These are phyloP conservation scores for Piromyces sp. DNA, from an alignment of 192 early-diverging fungal genomes.

Conservation along the genomic window DNA sequence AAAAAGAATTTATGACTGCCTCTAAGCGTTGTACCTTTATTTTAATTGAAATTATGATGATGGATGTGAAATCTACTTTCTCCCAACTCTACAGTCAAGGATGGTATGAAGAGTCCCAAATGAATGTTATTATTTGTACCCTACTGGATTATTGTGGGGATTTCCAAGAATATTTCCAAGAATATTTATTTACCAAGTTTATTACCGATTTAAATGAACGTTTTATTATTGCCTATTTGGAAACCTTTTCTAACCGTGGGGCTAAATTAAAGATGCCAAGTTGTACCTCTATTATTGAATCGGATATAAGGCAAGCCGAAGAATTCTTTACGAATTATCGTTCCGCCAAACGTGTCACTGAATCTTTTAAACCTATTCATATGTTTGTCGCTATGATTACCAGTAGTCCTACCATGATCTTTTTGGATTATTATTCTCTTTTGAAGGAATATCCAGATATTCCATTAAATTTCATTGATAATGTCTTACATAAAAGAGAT, in stretches of 20 bases:
- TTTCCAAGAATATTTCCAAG: conserved; percentile 67
- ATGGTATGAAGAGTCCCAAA: conserved; percentile 74
- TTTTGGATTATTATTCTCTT: conserved; percentile 78
- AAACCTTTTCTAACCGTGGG: conserved; percentile 62
- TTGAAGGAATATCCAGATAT: conserved; percentile 83
- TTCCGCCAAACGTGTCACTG: conserved; percentile 45
- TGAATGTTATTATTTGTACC: conserved; percentile 76
- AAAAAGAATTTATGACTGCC: conserved; percentile 77
- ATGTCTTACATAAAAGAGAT: conserved; percentile 69
- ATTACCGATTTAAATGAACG: conserved; percentile 73
- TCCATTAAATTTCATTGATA: conserved; percentile 80
- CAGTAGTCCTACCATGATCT: conserved; percentile 63
- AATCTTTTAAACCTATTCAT: conserved; percentile 65
- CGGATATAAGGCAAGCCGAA: conserved; percentile 52
- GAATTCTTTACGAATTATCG: conserved; percentile 67
- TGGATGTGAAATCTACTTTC: conserved; percentile 62
- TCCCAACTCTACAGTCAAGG: conserved; percentile 45
- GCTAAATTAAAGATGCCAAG: conserved; percentile 53
- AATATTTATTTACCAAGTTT: conserved; percentile 74
- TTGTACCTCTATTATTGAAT: conserved; percentile 47
- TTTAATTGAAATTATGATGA: conserved; percentile 67
- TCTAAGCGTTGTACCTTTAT: conserved; percentile 57
- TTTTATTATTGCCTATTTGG: conserved; percentile 67
- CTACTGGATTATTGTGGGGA: conserved; percentile 89
- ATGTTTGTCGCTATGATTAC: conserved; percentile 64